Conservation (phyloP, 495 filamentous ascomycete genomes). For the Mytilinidion resinicola region DNA sequence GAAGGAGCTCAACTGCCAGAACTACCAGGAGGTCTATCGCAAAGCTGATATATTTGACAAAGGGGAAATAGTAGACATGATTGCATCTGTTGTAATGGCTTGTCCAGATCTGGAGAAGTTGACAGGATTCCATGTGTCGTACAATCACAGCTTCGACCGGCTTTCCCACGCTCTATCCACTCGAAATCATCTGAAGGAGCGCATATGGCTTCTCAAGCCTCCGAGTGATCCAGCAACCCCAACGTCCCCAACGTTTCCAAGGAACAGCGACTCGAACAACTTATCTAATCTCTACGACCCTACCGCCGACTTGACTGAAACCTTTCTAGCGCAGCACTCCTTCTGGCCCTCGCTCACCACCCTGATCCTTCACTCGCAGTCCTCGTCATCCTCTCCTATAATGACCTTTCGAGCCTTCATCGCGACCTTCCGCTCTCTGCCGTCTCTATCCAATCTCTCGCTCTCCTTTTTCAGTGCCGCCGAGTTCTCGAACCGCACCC, state of each 20-base stretch:
- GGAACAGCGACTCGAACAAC: background rate
- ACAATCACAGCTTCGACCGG: conserved; percentile 67
- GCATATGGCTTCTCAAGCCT: conserved; percentile 64
- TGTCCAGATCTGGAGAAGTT: conserved; percentile 79
- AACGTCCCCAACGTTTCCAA: conserved; percentile 30
- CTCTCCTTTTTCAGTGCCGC: conserved; percentile 65
- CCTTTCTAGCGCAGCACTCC: conserved; percentile 63
- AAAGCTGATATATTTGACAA: conserved; percentile 42
- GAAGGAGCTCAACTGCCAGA: conserved; percentile 65
- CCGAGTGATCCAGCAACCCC: too few species aligned
- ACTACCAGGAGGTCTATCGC: conserved; percentile 42
- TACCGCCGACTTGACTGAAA: conserved; percentile 57
- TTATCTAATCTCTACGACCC: conserved; percentile 41
- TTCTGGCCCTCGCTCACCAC: conserved; percentile 68
- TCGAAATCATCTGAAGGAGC: conserved; percentile 64
- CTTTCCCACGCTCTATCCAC: conserved; percentile 75
- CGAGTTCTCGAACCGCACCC: conserved; percentile 64
- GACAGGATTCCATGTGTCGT: conserved; percentile 62
- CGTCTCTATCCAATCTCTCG: conserved; percentile 64
- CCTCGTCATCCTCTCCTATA: conserved; percentile 35
- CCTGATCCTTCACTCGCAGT: conserved; percentile 62
- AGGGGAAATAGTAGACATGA: conserved; percentile 60
- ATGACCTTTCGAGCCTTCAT: conserved; percentile 52
- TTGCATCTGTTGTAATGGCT: conserved; percentile 77
- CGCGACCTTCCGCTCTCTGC: conserved; percentile 60